Evolutionary conservation across 2,329 filamentous ascomycete genomes (phyloP), one percentile per base, ranked within the genome.

Genomic region (Cordyceps tenuipes): DNA sequence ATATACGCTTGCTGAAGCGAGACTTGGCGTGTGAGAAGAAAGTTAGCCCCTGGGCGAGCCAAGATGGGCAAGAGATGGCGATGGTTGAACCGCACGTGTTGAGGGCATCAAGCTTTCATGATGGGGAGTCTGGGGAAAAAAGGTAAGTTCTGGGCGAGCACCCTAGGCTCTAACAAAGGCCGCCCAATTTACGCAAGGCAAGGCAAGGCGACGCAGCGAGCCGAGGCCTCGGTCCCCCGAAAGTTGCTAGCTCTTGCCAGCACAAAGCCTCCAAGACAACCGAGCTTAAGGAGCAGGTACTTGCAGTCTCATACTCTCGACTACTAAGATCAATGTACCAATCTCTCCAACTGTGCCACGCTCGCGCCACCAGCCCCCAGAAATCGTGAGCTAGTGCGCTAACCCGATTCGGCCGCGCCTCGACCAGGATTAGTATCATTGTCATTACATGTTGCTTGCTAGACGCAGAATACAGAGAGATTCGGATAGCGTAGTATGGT

Each of bases 171-270:
- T n/a, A n/a, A n/a, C n/a, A n/a, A n/a, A n/a, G n/a, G n/a, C n/a
- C n/a, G n/a, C 10, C 34, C 34, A 12, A 36, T 36, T 36, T 36
- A 36, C 34, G 34, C 8, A 9, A 10, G 34, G 34, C 34, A 9
- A n/a, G n/a, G n/a, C n/a, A n/a, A n/a, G 34, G 34, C 34, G 57
- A 53, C 43, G 50, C 56, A n/a, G 48, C 57, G 49, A 60, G 57
- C 57, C 57, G 57, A 60, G 43, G 50, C 44, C 57, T 60, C 57
- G 57, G 57, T n/a, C 50, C 57, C 50, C 50, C 50, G 57, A 53
- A 53, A 43, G 50, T 41, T 23, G 23, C 23, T 23, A 23, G 23
- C 23, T 23, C 23, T 23, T 4, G 50, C 6, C 31, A 17, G 15
- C 41, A 23, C 29, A 56, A 36, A 17, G 6, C 5, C 29, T 23